Conservation (phyloP, 805 yeast species). For the Cyberlindnera japonica region DNA sequence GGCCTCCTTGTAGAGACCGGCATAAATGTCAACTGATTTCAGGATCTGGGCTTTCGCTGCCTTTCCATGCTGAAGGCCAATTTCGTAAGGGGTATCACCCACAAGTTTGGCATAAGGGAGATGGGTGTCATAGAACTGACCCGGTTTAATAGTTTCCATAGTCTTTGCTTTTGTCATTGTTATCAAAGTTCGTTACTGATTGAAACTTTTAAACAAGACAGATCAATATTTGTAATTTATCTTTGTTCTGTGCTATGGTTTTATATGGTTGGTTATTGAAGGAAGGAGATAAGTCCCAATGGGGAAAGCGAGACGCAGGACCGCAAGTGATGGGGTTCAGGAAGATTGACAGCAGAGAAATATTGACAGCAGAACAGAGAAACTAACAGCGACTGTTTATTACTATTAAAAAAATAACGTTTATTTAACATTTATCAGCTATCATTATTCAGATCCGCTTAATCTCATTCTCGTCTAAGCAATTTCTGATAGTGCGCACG, state of each 20-base stretch:
- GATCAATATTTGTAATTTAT: background rate
- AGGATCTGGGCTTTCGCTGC: slow-evolving; percentile 30
- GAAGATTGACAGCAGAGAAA: background rate
- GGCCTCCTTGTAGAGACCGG: slow-evolving; percentile 26
- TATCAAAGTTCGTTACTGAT: background rate
- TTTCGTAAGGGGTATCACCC: slow-evolving; percentile 26
- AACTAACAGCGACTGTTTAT: background rate
- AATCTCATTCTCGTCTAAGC: too few species aligned
- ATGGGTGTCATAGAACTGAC: slow-evolving; percentile 27
- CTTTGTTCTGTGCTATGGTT: too few species aligned
- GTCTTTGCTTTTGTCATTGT: background rate
- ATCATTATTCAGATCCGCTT: too few species aligned
- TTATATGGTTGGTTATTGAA: background rate
- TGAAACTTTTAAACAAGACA: background rate
- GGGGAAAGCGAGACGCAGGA: slow-evolving; percentile 9
- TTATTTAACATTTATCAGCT: too few species aligned
- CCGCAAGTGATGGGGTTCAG: background rate
- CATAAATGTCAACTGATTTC: slow-evolving; percentile 30
- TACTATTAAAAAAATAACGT: too few species aligned
- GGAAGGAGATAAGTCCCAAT: slow-evolving; percentile 9
- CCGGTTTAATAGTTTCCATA: slow-evolving; percentile 16
- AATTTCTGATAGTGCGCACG: slow-evolving; percentile 6
- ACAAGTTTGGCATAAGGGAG: slow-evolving; percentile 24
- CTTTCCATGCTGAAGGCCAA: slow-evolving; percentile 35
- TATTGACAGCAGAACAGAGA: background rate